Evolutionary conservation across 768 basidiomycete genomes (phyloP).

Genomic region (Lentinula sp.): DNA sequence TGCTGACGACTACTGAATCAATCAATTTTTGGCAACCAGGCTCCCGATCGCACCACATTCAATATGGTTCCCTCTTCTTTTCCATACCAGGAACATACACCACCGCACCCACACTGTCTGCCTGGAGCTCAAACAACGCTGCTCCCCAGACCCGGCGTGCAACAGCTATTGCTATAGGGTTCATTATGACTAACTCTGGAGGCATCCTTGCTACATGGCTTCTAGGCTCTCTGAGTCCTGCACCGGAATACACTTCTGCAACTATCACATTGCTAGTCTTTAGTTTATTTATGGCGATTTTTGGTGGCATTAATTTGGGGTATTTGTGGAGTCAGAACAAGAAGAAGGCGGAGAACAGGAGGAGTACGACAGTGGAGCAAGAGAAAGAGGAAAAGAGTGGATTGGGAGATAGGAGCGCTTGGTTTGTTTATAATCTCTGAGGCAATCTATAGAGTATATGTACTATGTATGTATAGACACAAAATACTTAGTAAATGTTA

Average conservation of each 20-base stretch:
- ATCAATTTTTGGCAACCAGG: slow-evolving; percentile 14
- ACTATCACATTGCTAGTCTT: slow-evolving; percentile 6
- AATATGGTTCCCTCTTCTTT: slow-evolving; percentile 54
- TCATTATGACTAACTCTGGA: slow-evolving; percentile 53
- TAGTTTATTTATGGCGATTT: slow-evolving; percentile 14
- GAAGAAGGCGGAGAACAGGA: slow-evolving; percentile 18
- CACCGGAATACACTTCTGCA: slow-evolving; percentile 18
- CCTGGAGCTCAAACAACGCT: slow-evolving; percentile 61
- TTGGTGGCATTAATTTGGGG: slow-evolving; percentile 15
- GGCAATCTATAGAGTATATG: too few species aligned
- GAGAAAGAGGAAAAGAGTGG: slow-evolving; percentile 10
- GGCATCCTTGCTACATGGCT: slow-evolving; percentile 62
- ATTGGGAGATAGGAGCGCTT: slow-evolving; percentile 23
- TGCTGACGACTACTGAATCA: too few species aligned
- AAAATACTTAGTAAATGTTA: too few species aligned
- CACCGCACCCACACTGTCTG: slow-evolving; percentile 43
- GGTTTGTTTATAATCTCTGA: slow-evolving; percentile 26
- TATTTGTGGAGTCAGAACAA: slow-evolving; percentile 20
- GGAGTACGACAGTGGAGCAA: slow-evolving; percentile 9
- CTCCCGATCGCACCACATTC: slow-evolving; percentile 30
- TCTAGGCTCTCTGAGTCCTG: slow-evolving; percentile 29
- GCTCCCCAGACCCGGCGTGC: slow-evolving; percentile 52
- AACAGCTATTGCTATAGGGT: slow-evolving; percentile 50
- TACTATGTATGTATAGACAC: too few species aligned
- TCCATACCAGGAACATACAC: slow-evolving; percentile 47